Conservation (phyloP, 768 basidiomycete genomes). For the Fistulinella prunicolor region DNA sequence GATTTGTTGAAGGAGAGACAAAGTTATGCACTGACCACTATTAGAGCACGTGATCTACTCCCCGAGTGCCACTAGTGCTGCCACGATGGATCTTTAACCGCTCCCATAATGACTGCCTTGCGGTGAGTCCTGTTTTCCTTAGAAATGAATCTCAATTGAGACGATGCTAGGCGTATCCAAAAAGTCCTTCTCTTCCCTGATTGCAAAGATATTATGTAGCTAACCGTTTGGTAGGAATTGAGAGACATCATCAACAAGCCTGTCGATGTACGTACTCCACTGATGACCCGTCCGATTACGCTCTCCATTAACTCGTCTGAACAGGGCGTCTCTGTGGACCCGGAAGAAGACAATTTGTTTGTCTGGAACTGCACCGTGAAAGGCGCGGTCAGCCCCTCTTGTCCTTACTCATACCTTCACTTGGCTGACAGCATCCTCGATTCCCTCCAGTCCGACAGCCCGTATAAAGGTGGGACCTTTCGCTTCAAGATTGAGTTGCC, state of each 20-base stretch:
- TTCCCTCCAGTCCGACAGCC: slow-evolving; percentile 61
- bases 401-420: neutral
- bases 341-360: slow-evolving; percentile 69
- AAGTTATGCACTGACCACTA: too few relatives aligned
- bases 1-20: too few relatives aligned
- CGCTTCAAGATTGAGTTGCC: slow-evolving; percentile 73
- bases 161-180: slow-evolving; percentile 60
- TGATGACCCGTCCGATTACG: slow-evolving; percentile 10
- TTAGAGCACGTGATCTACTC: slow-evolving; percentile 16
- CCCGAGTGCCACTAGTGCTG: too few relatives aligned
- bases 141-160: slow-evolving; percentile 19
- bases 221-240: slow-evolving; percentile 53
- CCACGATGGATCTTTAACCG: neutral
- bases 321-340: slow-evolving; percentile 62
- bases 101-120: slow-evolving; percentile 37
- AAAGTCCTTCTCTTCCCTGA: slow-evolving; percentile 43
- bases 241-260: slow-evolving; percentile 59
- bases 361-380: slow-evolving; percentile 78
- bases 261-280: slow-evolving; percentile 48
- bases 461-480: slow-evolving; percentile 82
- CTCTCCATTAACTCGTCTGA: slow-evolving; percentile 7
- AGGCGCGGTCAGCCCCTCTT: slow-evolving; percentile 58
- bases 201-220: slow-evolving; percentile 2
- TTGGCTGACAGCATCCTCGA: slow-evolving; percentile 2
- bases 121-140: slow-evolving; percentile 27